These are phyloP conservation scores for Chytriomyces hyalinus DNA, from an alignment of 192 early-diverging fungal genomes.

Conservation along the genomic window DNA sequence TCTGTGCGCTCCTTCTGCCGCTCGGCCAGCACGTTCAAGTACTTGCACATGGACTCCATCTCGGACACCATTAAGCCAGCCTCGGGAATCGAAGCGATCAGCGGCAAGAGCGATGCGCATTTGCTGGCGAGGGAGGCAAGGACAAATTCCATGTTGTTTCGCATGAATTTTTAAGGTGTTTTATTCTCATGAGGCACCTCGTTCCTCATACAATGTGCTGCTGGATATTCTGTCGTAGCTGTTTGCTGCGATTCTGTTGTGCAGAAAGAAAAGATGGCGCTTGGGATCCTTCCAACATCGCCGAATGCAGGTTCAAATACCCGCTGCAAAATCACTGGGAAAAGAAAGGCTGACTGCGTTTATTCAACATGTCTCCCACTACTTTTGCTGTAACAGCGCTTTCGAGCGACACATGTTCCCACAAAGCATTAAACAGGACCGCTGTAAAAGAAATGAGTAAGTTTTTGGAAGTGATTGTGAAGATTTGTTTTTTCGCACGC, in stretches of 20 bases:
- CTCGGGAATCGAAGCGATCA: not conserved
- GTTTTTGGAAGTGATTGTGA: not conserved
- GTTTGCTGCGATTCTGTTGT: too few species aligned
- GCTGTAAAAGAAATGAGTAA: not conserved
- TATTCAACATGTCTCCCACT: too few species aligned
- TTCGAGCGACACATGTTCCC: too few species aligned
- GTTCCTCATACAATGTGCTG: too few species aligned
- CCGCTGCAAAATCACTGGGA: not conserved
- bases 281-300: not conserved
- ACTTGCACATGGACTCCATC: not conserved
- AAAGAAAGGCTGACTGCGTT: not conserved
- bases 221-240: too few species aligned
- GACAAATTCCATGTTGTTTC: not conserved
- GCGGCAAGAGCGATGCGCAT: not conserved
- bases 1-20: not conserved
- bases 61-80: not conserved
- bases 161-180: too few species aligned
- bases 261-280: not conserved
- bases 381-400: too few species aligned
- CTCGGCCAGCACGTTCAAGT: not conserved
- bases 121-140: not conserved
- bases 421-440: not conserved
- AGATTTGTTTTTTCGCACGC: slow-evolving; percentile 28
- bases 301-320: not conserved
- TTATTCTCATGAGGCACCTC: too few species aligned